Evolutionary conservation across 1,139 yeast species (phyloP), one percentile per base, ranked within the genome.

Genomic region (Kodamaea alishanica): DNA sequence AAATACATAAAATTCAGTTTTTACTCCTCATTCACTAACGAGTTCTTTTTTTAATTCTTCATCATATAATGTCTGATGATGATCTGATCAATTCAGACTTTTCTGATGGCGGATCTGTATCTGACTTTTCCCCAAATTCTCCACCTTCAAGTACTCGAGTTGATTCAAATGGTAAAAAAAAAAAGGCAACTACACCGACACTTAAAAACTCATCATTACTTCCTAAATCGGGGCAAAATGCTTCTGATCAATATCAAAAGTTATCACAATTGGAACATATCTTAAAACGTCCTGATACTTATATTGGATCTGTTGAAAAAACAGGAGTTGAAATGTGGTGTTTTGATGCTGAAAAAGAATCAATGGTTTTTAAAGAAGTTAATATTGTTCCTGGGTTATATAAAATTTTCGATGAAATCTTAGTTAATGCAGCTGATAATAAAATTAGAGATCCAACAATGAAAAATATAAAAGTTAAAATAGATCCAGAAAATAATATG

Each of bases 371-470:
- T 51, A 79, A 74, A 48, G 75, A 71, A 26, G 95, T 92, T 26
- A 77, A 74, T 33, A 85, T 89, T 49, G 97, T 92, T 10, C 98
- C 99, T 4, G 99, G 98, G 39, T 67, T 94, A 45, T 92, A 88
- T 67, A 94, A 94, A 67, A 92, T 94, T 39, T 94, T 92, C 60
- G 99, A 94, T 64, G 99, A 94, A 66, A 90, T 94, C 48, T 70
- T 94, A 49, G 99, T 94, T 40, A 94, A 94, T 61, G 98, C 99
- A 2, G 99, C 98, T 10, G 98, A 94, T 63, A 94, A 94, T 68
- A 94, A 94, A 67, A 92, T 92, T 48, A 80, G 98, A 51, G 99
- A 94, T 58, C 88, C 96, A 1, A 54, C 75, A 6, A 94, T 94
- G 98, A 86, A 81, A 55, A 79, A 77, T 48, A 78, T 94, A 45